Conservation (phyloP, 345 rosid genomes). For the Hibiscus trionum region DNA sequence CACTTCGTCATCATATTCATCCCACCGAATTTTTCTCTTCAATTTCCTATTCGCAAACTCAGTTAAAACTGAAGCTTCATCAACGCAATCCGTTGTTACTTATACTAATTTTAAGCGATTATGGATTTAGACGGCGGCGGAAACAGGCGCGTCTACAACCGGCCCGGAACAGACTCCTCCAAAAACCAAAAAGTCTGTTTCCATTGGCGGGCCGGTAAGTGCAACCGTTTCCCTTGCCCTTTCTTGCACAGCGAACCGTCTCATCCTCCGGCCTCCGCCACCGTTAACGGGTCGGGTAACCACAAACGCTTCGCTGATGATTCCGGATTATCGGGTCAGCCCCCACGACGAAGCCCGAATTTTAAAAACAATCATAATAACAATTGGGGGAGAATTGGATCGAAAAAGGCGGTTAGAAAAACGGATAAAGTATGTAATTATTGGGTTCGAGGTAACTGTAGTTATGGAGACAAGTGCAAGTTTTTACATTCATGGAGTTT, state of each 20-base stretch:
- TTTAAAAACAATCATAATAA: too few relatives aligned
- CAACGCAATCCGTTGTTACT: neutral
- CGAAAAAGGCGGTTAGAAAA: constrained; percentile 42
- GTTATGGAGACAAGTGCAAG: constrained; percentile 68
- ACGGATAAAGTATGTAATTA: constrained; percentile 64
- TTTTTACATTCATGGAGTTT: constrained; percentile 79
- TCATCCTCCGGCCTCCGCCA: constrained; percentile 22
- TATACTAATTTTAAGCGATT: neutral
- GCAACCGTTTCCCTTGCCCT: constrained; percentile 60
- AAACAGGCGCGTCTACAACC: constrained; percentile 56
- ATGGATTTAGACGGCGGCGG: constrained; percentile 75
- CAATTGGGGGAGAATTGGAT: constrained; percentile 30
- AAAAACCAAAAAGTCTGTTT: constrained; percentile 62
- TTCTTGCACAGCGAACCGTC: constrained; percentile 68
- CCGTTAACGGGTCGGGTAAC: constrained; percentile 25
- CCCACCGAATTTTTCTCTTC: too few relatives aligned
- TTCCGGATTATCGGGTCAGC: too few relatives aligned
- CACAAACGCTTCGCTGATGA: constrained; percentile 64
- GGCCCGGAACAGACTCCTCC: constrained; percentile 38
- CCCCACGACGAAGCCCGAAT: too few relatives aligned
- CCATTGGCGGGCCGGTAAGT: constrained; percentile 85
- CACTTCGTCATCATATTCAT: neutral
- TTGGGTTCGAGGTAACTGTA: constrained; percentile 86
- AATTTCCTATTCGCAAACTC: too few relatives aligned
- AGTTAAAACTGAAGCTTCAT: neutral